phyloP scores from a whole-genome alignment of 768 basidiomycete genomes.

The Cantharellus cinnabarinus region DNA sequence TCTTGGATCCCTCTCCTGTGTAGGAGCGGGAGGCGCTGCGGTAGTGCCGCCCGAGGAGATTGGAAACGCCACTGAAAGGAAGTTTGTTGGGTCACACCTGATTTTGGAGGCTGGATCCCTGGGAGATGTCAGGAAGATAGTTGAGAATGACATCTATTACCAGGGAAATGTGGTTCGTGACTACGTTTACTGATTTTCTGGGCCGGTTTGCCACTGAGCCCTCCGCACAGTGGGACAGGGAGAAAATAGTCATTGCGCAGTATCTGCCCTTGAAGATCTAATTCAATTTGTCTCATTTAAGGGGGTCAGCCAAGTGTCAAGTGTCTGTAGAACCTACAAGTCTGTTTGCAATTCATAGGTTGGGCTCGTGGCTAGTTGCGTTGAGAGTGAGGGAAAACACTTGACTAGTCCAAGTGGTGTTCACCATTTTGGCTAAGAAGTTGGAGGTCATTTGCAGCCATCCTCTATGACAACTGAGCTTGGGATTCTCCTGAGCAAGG shows the following conservation, averaged over 20 bases:
- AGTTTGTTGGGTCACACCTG: conserved; percentile 40
- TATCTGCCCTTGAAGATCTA: no score
- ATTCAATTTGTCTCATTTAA: background rate
- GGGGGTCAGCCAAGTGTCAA: background rate
- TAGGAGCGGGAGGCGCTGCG: no score
- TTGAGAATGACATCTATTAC: conserved; percentile 27
- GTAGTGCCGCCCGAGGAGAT: no score
- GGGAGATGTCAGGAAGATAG: conserved; percentile 23
- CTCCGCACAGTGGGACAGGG: background rate
- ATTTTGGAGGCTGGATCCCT: conserved; percentile 34
- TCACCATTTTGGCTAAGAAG: background rate
- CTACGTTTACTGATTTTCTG: background rate
- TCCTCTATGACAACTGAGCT: no score
- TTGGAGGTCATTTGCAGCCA: no score
- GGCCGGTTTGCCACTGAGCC: background rate
- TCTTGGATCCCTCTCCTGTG: background rate
- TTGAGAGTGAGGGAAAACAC: background rate
- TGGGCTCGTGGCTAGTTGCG: background rate
- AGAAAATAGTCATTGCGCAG: background rate
- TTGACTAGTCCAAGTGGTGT: background rate
- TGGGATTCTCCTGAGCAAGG: no score
- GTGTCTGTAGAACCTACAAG: background rate
- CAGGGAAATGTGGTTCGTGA: conserved; percentile 23
- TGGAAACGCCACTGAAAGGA: conserved; percentile 16
- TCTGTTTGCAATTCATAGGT: background rate